Conservation (phyloP, 148 eudicot genomes). For the Rhododendron vialii region DNA sequence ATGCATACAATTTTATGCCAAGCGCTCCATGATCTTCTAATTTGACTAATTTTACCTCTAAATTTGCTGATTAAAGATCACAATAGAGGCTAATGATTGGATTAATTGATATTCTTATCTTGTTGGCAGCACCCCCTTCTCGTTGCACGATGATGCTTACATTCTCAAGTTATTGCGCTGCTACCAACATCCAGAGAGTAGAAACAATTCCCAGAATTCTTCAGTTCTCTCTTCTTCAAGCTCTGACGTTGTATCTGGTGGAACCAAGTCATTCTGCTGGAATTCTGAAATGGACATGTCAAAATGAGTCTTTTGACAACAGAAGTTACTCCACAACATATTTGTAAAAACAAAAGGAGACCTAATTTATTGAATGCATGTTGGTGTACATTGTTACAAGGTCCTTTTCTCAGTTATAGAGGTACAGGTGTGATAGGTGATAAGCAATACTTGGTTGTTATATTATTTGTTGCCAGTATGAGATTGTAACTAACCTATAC, state of each 20-base stretch:
- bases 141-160: constrained; percentile 8
- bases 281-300: constrained; percentile 3
- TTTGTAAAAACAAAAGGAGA: not conserved
- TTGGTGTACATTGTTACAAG: not conserved
- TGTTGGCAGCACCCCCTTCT: constrained; percentile 7
- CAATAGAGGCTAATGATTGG: not conserved
- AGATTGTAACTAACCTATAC: not conserved
- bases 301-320: not conserved
- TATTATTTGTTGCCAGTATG: not conserved
- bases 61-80: not conserved
- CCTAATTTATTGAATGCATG: not conserved
- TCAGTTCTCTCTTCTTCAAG: constrained; percentile 5
- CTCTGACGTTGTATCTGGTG: constrained; percentile 2
- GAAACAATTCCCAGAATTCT: not conserved
- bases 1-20: not conserved
- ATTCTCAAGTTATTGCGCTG: constrained; percentile 2
- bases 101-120: not conserved
- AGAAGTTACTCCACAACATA: not conserved
- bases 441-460: not conserved
- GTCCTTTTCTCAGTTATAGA: not conserved
- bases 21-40: not conserved
- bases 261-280: constrained; percentile 9
- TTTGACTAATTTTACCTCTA: not conserved
- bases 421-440: not conserved
- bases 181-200: constrained; percentile 8